phyloP scores from a whole-genome alignment of 2,329 filamentous ascomycete species.

The Sporothrix curviconia region DNA sequence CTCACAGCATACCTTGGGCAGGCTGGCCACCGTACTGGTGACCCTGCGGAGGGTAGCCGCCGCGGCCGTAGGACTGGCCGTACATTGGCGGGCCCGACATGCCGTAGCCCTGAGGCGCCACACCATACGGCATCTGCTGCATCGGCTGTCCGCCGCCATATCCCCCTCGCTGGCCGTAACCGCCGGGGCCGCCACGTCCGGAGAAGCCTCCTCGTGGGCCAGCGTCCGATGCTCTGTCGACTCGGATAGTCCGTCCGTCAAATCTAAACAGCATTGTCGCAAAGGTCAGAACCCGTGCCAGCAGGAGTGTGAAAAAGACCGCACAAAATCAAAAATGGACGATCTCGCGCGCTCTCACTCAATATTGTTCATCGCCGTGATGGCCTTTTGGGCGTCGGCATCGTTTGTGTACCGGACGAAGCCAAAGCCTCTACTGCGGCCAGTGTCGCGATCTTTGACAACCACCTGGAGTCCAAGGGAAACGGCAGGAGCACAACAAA shows the following conservation, averaged over 20 bases:
- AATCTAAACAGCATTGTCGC: constrained; percentile 70
- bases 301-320: constrained; percentile 11
- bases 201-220: constrained; percentile 53
- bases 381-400: constrained; percentile 68
- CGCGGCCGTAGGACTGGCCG: constrained; percentile 36
- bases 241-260: constrained; percentile 87
- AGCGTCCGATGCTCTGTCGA: constrained; percentile 89
- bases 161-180: constrained; percentile 27
- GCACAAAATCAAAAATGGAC: background rate
- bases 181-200: constrained; percentile 32
- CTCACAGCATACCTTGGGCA: constrained; percentile 27
- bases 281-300: constrained; percentile 15
- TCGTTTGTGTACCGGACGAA: constrained; percentile 86
- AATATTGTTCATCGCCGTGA: constrained; percentile 74
- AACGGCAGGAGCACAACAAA: background rate
- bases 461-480: constrained; percentile 60
- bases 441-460: constrained; percentile 94
- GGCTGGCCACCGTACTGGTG: constrained; percentile 37
- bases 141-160: constrained; percentile 29
- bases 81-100: constrained; percentile 33
- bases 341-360: constrained; percentile 56
- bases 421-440: constrained; percentile 92
- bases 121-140: constrained; percentile 32
- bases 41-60: constrained; percentile 33
- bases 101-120: constrained; percentile 29